Evolutionary conservation across 2,329 filamentous ascomycete species (phyloP).

Genomic region (Aspergillus piperis): DNA sequence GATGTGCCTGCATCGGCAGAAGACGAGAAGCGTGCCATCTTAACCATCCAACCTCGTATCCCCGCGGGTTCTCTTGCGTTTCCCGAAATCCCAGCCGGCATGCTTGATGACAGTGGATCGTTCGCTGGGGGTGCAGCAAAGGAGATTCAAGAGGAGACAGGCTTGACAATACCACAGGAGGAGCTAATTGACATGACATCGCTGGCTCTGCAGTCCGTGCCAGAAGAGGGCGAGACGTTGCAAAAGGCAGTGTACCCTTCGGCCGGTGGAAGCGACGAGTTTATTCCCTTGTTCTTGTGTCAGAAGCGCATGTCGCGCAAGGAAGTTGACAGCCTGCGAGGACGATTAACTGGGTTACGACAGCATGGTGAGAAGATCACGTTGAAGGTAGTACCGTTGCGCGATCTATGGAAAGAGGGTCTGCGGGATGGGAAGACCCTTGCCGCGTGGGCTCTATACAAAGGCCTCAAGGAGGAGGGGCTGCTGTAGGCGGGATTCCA

Average conservation of each 20-base stretch:
- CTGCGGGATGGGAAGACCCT: constrained; percentile 59
- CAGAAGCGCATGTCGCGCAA: constrained; percentile 53
- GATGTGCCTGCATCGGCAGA: constrained; percentile 47
- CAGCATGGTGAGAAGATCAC: constrained; percentile 62
- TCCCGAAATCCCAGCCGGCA: constrained; percentile 60
- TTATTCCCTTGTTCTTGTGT: constrained; percentile 58
- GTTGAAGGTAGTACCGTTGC: constrained; percentile 55
- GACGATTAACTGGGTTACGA: constrained; percentile 56
- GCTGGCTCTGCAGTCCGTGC: constrained; percentile 43
- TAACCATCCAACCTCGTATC: constrained; percentile 60
- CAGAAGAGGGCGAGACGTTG: constrained; percentile 38
- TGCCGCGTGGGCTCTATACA: constrained; percentile 58
- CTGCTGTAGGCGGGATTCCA: constrained; percentile 34
- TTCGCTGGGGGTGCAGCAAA: constrained; percentile 58
- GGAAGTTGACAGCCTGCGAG: constrained; percentile 54
- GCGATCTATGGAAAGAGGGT: constrained; percentile 56
- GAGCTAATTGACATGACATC: constrained; percentile 59
- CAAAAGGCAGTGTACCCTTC: constrained; percentile 57
- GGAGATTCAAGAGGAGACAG: constrained; percentile 61
- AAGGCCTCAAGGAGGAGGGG: constrained; percentile 52
- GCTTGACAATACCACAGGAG: constrained; percentile 50
- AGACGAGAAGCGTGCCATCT: constrained; percentile 50
- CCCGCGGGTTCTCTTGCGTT: constrained; percentile 58
- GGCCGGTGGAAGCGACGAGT: constrained; percentile 60
- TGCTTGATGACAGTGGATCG: constrained; percentile 58